Conservation (phyloP, 768 basidiomycete species). For the Trametes maxima region DNA sequence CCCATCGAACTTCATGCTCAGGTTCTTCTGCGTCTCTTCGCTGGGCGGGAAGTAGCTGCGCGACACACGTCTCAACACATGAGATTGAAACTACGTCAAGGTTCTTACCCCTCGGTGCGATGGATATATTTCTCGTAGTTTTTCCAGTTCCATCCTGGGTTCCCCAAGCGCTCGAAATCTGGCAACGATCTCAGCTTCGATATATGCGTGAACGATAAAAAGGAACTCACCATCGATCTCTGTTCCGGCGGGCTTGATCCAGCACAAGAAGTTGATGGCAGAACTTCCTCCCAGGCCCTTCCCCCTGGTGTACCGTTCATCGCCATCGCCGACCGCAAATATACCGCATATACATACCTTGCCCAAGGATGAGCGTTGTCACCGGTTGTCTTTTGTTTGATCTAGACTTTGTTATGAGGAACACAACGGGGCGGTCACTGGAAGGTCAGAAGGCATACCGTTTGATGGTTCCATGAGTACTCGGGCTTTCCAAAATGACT, state of each 20-base stretch:
- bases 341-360: conserved; percentile 11
- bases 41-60: conserved; percentile 23
- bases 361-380: conserved; percentile 14
- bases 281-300: conserved; percentile 33
- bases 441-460: conserved; percentile 16
- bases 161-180: conserved; percentile 32
- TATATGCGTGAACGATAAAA: not conserved
- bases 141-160: conserved; percentile 33
- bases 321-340: too few relatives aligned
- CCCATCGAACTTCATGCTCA: conserved; percentile 19
- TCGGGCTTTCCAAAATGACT: conserved; percentile 24
- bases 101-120: conserved; percentile 28
- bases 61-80: not conserved
- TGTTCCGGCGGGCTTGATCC: conserved; percentile 26
- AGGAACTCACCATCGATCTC: conserved; percentile 29
- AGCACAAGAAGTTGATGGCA: conserved; percentile 29
- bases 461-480: conserved; percentile 25
- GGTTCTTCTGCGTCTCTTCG: conserved; percentile 2
- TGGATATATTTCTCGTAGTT: conserved; percentile 25
- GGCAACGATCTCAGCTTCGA: not conserved
- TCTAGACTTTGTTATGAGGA: not conserved
- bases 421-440: not conserved
- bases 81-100: not conserved
- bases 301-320: conserved; percentile 14
- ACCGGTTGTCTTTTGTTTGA: conserved; percentile 14